phyloP scores from a whole-genome alignment of 345 rosid genomes.

The Lepidium sativum region DNA sequence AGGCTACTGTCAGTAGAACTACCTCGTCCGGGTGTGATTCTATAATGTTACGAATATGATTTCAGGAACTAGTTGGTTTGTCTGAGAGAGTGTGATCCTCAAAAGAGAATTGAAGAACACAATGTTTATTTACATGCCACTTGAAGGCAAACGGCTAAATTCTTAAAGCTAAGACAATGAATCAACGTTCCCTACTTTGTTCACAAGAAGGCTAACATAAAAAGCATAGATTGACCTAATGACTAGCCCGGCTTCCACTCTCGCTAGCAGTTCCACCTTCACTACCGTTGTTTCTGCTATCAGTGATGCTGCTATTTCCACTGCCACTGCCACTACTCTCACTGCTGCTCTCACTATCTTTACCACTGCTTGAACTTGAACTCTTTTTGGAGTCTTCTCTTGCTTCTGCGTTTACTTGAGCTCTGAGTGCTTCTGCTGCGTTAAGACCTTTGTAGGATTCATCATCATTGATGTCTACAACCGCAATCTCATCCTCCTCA shows the following conservation, averaged over 20 bases:
- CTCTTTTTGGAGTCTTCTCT: constrained; percentile 29
- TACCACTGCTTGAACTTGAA: constrained; percentile 55
- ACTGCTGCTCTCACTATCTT: constrained; percentile 42
- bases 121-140: not conserved
- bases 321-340: constrained; percentile 43
- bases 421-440: constrained; percentile 86
- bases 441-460: constrained; percentile 48
- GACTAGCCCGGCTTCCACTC: constrained; percentile 1
- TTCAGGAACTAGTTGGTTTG: not conserved
- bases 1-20: no score
- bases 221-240: not conserved
- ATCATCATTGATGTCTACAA: constrained; percentile 62
- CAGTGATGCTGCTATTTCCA: constrained; percentile 32
- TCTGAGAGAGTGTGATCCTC: not conserved
- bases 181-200: not conserved
- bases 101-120: not conserved
- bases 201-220: not conserved
- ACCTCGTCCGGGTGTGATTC: no score
- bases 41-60: not conserved
- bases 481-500: constrained; percentile 75
- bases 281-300: constrained; percentile 32
- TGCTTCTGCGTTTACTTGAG: constrained; percentile 61
- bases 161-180: not conserved
- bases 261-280: constrained; percentile 21
- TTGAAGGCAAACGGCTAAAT: not conserved